These are phyloP conservation scores for Hippophae gyantsensis DNA, from an alignment of 306 rosid genomes.

Conservation along the genomic window DNA sequence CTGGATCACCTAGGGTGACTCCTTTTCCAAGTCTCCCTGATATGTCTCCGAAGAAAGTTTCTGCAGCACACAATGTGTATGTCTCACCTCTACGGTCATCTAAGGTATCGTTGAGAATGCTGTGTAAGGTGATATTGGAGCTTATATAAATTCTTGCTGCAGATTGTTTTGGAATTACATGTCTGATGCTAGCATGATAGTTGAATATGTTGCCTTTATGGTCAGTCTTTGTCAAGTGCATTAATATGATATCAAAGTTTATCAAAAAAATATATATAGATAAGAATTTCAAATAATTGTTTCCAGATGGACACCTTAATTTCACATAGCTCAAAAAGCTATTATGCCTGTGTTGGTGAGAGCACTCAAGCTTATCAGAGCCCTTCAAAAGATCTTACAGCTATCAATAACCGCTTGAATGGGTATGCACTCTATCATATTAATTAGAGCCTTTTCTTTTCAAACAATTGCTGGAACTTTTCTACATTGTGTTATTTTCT, in stretches of 20 bases:
- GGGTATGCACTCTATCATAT: constrained; percentile 31
- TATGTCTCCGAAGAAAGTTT: constrained; percentile 98
- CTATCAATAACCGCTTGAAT: constrained; percentile 89
- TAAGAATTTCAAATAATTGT: not conserved
- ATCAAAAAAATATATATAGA: not conserved
- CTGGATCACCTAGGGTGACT: constrained; percentile 90
- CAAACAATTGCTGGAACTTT: not conserved
- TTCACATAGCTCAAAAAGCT: constrained; percentile 92
- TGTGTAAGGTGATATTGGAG: no score
- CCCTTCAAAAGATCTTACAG: constrained; percentile 93
- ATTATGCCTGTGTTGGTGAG: constrained; percentile 97
- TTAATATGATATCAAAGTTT: no score
- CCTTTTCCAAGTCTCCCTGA: constrained; percentile 93
- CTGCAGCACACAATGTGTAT: constrained; percentile 85
- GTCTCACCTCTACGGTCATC: constrained; percentile 94
- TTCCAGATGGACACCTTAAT: constrained; percentile 91
- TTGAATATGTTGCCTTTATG: no score
- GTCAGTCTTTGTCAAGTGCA: no score
- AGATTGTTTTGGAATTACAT: no score
- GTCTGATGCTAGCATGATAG: no score
- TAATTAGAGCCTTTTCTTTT: not conserved
- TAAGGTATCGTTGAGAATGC: constrained; percentile 43
- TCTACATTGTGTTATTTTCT: constrained; percentile 12
- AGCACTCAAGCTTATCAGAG: constrained; percentile 99
- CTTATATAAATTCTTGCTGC: no score